A percentile compares a stretch with the other conserved stretches of the same genome.
Evolutionary conservation across 2,329 filamentous ascomycete species (phyloP).

Genomic region (Nemania serpens): DNA sequence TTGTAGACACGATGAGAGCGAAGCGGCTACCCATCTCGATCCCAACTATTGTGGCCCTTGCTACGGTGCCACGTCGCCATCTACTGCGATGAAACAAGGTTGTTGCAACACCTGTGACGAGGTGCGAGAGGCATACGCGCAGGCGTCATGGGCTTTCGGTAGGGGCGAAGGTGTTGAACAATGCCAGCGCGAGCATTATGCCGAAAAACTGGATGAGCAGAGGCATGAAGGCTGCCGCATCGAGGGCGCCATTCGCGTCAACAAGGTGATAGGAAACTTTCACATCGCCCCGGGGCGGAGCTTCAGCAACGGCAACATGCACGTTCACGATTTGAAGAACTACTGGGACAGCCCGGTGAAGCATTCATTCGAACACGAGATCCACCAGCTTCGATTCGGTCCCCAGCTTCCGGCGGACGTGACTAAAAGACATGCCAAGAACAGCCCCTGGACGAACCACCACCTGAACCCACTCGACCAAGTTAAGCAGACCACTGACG

Average conservation of each 20-base stretch:
- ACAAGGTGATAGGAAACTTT: constrained; percentile 99
- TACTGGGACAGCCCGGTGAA: constrained; percentile 78
- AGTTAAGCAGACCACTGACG: constrained; percentile 74
- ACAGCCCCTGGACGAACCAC: constrained; percentile 78
- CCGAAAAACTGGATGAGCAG: constrained; percentile 84
- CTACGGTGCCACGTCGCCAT: constrained; percentile 80
- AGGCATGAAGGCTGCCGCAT: constrained; percentile 92
- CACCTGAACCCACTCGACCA: constrained; percentile 90
- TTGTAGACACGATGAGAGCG: constrained; percentile 68
- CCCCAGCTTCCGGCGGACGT: constrained; percentile 82
- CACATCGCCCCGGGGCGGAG: constrained; percentile 95
- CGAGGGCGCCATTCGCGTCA: constrained; percentile 88
- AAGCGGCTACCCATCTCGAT: constrained; percentile 77
- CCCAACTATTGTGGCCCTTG: constrained; percentile 92
- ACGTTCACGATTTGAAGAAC: constrained; percentile 96
- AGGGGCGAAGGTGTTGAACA: constrained; percentile 92
- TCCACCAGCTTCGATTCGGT: constrained; percentile 91
- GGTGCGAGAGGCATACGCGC: constrained; percentile 91
- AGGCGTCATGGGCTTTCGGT: constrained; percentile 90
- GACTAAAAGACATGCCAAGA: constrained; percentile 58
- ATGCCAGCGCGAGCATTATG: constrained; percentile 92
- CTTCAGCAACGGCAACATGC: constrained; percentile 96
- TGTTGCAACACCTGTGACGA: constrained; percentile 98
- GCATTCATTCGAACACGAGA: constrained; percentile 87
- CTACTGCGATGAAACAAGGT: constrained; percentile 74